Conservation (phyloP, 768 basidiomycete species). For the Phaeolepiota aurea region DNA sequence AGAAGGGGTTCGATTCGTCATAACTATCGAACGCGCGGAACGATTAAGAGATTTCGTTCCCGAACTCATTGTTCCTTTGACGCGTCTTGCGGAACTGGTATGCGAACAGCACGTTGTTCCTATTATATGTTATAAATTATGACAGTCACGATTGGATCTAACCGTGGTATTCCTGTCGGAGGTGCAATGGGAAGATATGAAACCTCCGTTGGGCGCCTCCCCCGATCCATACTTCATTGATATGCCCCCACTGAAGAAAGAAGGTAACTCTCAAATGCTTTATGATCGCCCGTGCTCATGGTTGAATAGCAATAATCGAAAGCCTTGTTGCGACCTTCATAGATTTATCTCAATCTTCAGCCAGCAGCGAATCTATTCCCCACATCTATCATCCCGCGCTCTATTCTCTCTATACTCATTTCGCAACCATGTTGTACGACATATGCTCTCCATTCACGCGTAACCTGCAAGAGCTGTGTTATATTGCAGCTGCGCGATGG, state of each 20-base stretch:
- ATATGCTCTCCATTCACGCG: conserved; percentile 56
- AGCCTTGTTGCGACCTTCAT: conserved; percentile 28
- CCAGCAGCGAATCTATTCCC: conserved; percentile 8
- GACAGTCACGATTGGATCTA: conserved; percentile 50
- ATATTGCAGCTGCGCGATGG: conserved; percentile 75
- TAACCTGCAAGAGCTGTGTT: conserved; percentile 63
- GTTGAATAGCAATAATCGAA: conserved; percentile 15
- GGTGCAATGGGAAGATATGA: conserved; percentile 63
- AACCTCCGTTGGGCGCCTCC: conserved; percentile 60
- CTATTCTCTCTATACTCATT: conserved; percentile 55
- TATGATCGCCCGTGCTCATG: not conserved
- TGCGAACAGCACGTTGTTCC: conserved; percentile 13
- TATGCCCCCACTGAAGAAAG: conserved; percentile 42
- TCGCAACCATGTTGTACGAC: conserved; percentile 46
- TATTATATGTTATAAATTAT: not conserved
- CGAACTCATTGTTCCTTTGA: conserved; percentile 61
- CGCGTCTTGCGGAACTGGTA: conserved; percentile 67
- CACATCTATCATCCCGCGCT: conserved; percentile 46
- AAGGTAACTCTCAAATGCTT: conserved; percentile 31
- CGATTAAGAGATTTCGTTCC: conserved; percentile 52
- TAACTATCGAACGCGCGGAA: conserved; percentile 64
- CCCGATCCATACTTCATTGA: conserved; percentile 68
- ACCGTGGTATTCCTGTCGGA: conserved; percentile 57
- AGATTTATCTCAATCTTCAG: conserved; percentile 4
- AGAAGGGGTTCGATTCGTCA: conserved; percentile 36